A percentile compares a stretch with the other conserved stretches of the same genome.
phyloP scores from a whole-genome alignment of 1,284 basidiomycete genomes.

The Amanita bisporigera region DNA sequence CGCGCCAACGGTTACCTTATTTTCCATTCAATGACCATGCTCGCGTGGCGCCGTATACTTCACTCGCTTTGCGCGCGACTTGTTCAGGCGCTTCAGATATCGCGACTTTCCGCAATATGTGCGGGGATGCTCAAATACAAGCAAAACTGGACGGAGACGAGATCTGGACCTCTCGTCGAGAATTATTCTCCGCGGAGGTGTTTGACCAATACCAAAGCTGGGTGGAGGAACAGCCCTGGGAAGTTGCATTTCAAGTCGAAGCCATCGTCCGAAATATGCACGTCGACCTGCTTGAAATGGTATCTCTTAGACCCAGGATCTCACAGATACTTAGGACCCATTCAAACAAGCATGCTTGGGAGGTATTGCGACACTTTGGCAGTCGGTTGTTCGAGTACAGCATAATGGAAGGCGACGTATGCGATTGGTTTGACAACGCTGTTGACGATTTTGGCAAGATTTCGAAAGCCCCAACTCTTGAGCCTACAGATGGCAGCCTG shows the following conservation, averaged over 20 bases:
- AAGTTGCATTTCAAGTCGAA: slow-evolving; percentile 61
- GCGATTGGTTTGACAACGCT: slow-evolving; percentile 44
- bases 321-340: slow-evolving; percentile 32
- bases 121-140: slow-evolving; percentile 46
- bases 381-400: slow-evolving; percentile 36
- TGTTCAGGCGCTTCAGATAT: slow-evolving; percentile 46
- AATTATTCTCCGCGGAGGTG: slow-evolving; percentile 49
- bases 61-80: slow-evolving; percentile 54
- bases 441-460: slow-evolving; percentile 38
- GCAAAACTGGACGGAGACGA: slow-evolving; percentile 40
- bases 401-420: slow-evolving; percentile 19
- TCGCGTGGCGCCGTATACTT: slow-evolving; percentile 53
- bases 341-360: slow-evolving; percentile 46
- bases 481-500: slow-evolving; percentile 47
- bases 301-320: slow-evolving; percentile 49
- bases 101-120: slow-evolving; percentile 47
- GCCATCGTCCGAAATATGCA: slow-evolving; percentile 49
- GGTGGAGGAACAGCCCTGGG: slow-evolving; percentile 52
- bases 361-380: slow-evolving; percentile 54
- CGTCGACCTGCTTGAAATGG: slow-evolving; percentile 55
- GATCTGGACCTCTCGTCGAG: slow-evolving; percentile 47
- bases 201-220: slow-evolving; percentile 45
- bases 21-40: slow-evolving; percentile 45
- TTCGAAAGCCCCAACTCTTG: slow-evolving; percentile 22
- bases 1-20: slow-evolving; percentile 39